Base-by-base conservation (phyloP, 768 basidiomycete species). In the Pulveroboletus frians region DNA sequence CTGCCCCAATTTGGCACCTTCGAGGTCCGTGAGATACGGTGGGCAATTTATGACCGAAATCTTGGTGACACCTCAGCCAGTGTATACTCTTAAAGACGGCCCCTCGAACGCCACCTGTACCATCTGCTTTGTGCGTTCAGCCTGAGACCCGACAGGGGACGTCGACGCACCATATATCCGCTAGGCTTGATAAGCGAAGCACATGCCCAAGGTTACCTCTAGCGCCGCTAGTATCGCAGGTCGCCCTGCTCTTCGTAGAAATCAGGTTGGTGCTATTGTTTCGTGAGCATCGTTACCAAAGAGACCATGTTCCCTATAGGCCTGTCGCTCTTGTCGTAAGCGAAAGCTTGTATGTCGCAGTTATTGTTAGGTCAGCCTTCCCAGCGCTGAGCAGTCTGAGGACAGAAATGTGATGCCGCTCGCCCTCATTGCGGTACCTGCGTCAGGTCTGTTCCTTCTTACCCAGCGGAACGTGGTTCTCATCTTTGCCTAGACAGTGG, bases 351-450 rank as follows among this genome's bases (percentile, higher is more conserved):
- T 90, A 69, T 51, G 84, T 71, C 39, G 27, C 7, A 4, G 9
- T 50, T 39, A 23, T 31, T 26, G 21, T 47, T 18, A 17, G 9
- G n/a, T 51, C 6, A 23, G 5, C 36, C 36, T 29, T 26, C 47
- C 39, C 21, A 49, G 31, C 43, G 18, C 32, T 53, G 46, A 52
- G 48, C 43, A 44, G 41, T 50, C 32, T 52, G 20, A 49, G 21
- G 53, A 30, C 23, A 92, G 88, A 91, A 90, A 85, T 92, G 89
- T 57, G 89, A 92, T 67, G 89, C 89, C 36, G 78, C 83, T 36
- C 83, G 90, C 54, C 89, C 89, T 11, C 87, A 91, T 64, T 92
- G 89, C 63, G 77, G 81, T 36, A 90, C 89, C 45, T 92, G 89
- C 59, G 78, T 88, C 51, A 90, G 85, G 88, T 88, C 57, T 60